Base-by-base conservation (phyloP, 305 asterid species). In the Petunia hybrid region DNA sequence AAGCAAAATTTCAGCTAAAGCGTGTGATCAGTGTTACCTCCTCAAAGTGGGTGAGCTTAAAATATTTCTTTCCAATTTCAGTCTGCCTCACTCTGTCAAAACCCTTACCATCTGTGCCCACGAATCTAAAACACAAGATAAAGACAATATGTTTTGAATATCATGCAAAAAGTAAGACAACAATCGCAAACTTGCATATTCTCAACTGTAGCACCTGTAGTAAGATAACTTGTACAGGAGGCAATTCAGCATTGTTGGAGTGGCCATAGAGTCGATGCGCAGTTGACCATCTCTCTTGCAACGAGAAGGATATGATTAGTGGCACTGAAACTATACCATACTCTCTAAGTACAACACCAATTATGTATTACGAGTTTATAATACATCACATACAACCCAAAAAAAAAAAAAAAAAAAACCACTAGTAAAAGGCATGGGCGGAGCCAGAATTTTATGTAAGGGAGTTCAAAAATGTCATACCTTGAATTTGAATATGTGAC, bases 201-300 rank as follows among this genome's bases (percentile, higher is more conserved):
- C 57, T 16, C 13, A 41, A 13, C 51, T 31, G 6, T 64, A 41
- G 57, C 83, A 94, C 97, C 97, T 93, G 95, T 89, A 91, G 87
- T 94, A 94, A 10, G 97, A 93, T 78, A 94, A 97, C 86, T 91
- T 94, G 91, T 94, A 94, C 98, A 94, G 91, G 80, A 94, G 98
- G 84, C 88, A 75, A 87, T 94, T 94, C 61, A 94, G 91, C 97
- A 93, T 94, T 82, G 98, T 94, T 31, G 92, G 96, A 78, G 98
- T 94, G 77, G 97, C 98, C 84, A 92, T 89, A 82, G 92, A 81
- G 84, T 94, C 97, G 31, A 94, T 94, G 85, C 97, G 92, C 88
- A 93, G 93, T 86, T 93, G 97, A 40, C 98, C 98, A 88, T 94
- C 98, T 85, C 97, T 94, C 98, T 94, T 22, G 83, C 78, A 69